Evolutionary conservation across 2,329 filamentous ascomycete genomes (phyloP).

Genomic region (Fusarium sarcochroum): DNA sequence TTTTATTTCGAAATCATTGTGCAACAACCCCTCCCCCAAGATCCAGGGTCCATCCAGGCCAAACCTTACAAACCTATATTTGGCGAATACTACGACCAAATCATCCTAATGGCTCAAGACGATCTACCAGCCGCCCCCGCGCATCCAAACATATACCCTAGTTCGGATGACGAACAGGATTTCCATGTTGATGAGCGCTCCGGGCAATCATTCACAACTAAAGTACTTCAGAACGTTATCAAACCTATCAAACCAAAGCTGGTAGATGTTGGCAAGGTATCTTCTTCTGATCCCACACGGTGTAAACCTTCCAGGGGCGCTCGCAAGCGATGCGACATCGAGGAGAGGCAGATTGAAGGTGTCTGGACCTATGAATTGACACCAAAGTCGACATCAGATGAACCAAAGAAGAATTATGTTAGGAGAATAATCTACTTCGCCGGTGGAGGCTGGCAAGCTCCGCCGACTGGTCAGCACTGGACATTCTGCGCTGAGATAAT

Average conservation of each 20-base stretch:
- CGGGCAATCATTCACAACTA: constrained; percentile 23
- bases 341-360: constrained; percentile 38
- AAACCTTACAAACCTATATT: background rate
- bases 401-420: constrained; percentile 1
- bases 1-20: background rate
- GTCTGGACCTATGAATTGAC: constrained; percentile 49
- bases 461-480: constrained; percentile 67
- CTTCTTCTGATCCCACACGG: constrained; percentile 25
- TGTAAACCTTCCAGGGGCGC: constrained; percentile 27
- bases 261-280: constrained; percentile 12
- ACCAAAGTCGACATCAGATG: constrained; percentile 25
- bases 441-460: constrained; percentile 69
- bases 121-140: background rate
- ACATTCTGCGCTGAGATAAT: constrained; percentile 62
- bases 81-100: background rate
- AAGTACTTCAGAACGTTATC: constrained; percentile 26
- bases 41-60: background rate
- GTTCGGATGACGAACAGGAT: background rate
- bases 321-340: constrained; percentile 31
- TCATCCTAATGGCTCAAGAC: background rate
- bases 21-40: background rate
- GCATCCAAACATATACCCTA: constrained; percentile 1
- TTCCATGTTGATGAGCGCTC: constrained; percentile 24
- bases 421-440: constrained; percentile 65
- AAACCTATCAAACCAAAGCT: constrained; percentile 32